A percentile compares a stretch with the other conserved stretches of the same genome.
These are phyloP conservation scores for Pseudozyma thailandica DNA, from an alignment of 1,284 basidiomycete species.

Conservation along the genomic window DNA sequence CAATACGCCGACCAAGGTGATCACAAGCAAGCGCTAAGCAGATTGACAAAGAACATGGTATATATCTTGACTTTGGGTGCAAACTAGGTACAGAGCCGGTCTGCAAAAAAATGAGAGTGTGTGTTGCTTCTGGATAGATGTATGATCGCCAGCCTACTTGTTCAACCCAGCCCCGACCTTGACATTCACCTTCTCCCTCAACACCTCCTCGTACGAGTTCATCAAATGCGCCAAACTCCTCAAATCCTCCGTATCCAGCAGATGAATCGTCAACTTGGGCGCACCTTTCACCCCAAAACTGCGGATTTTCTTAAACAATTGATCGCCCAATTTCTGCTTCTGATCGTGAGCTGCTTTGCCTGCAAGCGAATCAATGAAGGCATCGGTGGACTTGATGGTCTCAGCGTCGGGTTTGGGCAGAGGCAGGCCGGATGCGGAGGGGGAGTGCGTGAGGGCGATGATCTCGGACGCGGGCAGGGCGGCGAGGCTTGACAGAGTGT, in stretches of 20 bases:
- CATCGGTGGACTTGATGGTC: conserved; percentile 77
- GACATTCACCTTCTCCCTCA: conserved; percentile 74
- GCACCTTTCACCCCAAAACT: conserved; percentile 81
- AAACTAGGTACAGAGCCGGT: too few species aligned
- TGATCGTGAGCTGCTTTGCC: conserved; percentile 76
- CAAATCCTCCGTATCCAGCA: conserved; percentile 85
- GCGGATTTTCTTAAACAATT: conserved; percentile 78
- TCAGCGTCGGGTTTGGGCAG: conserved; percentile 78
- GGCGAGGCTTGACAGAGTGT: conserved; percentile 71
- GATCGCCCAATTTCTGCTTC: conserved; percentile 74
- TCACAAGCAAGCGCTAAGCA: too few species aligned
- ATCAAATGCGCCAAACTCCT: conserved; percentile 83
- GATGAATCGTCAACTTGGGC: conserved; percentile 73
- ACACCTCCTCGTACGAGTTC: conserved; percentile 82
- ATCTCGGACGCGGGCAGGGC: conserved; percentile 73
- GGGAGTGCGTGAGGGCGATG: conserved; percentile 74
- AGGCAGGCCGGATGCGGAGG: conserved; percentile 73
- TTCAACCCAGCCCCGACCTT: conserved; percentile 42
- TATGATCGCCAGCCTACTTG: conserved; percentile 35
- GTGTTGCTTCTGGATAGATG: background rate
- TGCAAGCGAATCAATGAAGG: conserved; percentile 78
- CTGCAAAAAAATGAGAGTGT: background rate
- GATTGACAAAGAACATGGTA: too few species aligned
- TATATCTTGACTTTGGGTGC: too few species aligned
- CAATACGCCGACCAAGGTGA: too few species aligned